These are phyloP conservation scores for Diaporthe ampelina DNA, from an alignment of 2,329 filamentous ascomycete genomes.

Conservation along the genomic window DNA sequence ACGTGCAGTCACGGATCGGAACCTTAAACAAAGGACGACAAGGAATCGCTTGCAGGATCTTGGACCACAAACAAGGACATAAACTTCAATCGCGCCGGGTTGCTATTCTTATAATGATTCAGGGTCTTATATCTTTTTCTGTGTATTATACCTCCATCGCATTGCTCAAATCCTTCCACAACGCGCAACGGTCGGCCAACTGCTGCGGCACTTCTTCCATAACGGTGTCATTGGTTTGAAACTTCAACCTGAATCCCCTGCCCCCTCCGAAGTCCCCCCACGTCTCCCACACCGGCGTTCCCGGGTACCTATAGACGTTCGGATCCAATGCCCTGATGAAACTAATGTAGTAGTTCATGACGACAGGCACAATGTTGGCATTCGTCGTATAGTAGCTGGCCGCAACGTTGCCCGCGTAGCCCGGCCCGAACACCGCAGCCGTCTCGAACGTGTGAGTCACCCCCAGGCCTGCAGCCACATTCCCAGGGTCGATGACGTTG, in stretches of 20 bases:
- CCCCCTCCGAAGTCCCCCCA: conserved; percentile 51
- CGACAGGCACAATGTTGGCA: conserved; percentile 58
- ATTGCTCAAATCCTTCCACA: conserved; percentile 56
- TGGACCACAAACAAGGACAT: neutral
- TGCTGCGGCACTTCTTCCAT: conserved; percentile 56
- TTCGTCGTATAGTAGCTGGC: conserved; percentile 61
- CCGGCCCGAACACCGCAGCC: conserved; percentile 63
- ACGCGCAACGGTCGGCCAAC: conserved; percentile 54
- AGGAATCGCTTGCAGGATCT: neutral
- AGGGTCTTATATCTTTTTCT: neutral
- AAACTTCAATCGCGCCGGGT: neutral
- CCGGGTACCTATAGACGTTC: conserved; percentile 51
- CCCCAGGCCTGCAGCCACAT: conserved; percentile 56
- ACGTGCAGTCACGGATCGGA: conserved; percentile 19
- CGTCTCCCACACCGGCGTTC: conserved; percentile 57
- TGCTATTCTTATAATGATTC: conserved; percentile 24
- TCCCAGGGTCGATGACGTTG: conserved; percentile 58
- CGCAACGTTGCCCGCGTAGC: conserved; percentile 46
- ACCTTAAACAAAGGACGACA: conserved; percentile 22
- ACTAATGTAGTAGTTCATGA: conserved; percentile 65
- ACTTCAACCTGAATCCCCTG: conserved; percentile 52
- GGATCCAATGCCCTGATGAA: conserved; percentile 64
- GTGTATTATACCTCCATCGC: conserved; percentile 49
- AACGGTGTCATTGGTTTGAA: conserved; percentile 55
- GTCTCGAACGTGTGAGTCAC: conserved; percentile 63